A percentile compares a stretch with the other conserved stretches of the same genome.
Conservation (phyloP, 2,329 filamentous ascomycete species). For the Monosporascus sp. region DNA sequence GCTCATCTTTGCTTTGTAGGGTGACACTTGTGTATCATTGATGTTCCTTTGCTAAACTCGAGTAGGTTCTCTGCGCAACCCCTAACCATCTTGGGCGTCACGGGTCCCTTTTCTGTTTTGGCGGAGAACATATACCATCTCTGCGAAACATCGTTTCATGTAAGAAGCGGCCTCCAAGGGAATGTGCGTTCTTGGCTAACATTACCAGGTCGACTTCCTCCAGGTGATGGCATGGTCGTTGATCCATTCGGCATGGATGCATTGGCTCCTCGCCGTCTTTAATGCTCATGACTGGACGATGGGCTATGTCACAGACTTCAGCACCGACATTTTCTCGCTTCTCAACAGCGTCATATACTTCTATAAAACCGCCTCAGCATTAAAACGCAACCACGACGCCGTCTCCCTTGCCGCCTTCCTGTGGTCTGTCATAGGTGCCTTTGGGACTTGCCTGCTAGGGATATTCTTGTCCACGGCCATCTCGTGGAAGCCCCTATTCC, state of each 20-base stretch:
- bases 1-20: conserved; percentile 56
- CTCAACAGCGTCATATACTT: conserved; percentile 66
- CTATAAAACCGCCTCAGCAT: conserved; percentile 61
- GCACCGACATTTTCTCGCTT: conserved; percentile 61
- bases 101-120: conserved; percentile 62
- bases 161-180: conserved; percentile 19
- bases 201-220: conserved; percentile 50
- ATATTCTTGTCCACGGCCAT: conserved; percentile 58
- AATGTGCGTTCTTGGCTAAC: not conserved
- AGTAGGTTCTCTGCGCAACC: conserved; percentile 53
- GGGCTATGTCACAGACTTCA: conserved; percentile 64
- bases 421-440: conserved; percentile 59
- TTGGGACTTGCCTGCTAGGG: conserved; percentile 59
- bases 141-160: conserved; percentile 50
- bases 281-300: conserved; percentile 68
- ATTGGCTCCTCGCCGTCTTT: conserved; percentile 58
- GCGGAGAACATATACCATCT: conserved; percentile 61
- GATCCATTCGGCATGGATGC: conserved; percentile 62
- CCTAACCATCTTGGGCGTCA: conserved; percentile 61
- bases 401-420: conserved; percentile 60
- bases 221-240: conserved; percentile 65
- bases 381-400: conserved; percentile 51
- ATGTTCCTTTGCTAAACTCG: not conserved
- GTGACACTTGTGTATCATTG: conserved; percentile 1
- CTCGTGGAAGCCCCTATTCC: conserved; percentile 57